A percentile compares a stretch with the other conserved stretches of the same genome.
phyloP scores from a whole-genome alignment of 2,329 filamentous ascomycete species.

The Pseudogymnoascus verrucosus region DNA sequence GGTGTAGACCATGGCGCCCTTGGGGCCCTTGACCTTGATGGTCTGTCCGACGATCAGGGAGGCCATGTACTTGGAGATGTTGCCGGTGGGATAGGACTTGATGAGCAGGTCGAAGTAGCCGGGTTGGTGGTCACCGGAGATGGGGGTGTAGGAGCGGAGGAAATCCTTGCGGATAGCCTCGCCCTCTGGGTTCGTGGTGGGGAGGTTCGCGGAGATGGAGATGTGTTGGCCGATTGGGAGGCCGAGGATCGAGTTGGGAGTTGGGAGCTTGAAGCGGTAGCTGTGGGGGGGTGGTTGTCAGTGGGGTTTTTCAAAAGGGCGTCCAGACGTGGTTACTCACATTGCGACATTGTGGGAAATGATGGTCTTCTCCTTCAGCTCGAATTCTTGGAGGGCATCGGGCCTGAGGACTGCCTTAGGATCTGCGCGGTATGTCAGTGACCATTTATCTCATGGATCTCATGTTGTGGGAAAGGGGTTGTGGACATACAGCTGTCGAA shows the following conservation, averaged over 20 bases:
- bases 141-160: conserved; percentile 85
- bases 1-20: conserved; percentile 95
- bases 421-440: not conserved
- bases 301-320: conserved; percentile 11
- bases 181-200: conserved; percentile 51
- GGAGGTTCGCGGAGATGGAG: conserved; percentile 75
- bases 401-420: conserved; percentile 78
- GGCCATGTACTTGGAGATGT: conserved; percentile 92
- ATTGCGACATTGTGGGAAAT: conserved; percentile 98
- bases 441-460: not conserved
- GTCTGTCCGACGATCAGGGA: conserved; percentile 73
- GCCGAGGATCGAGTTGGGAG: conserved; percentile 72
- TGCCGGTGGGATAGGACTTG: conserved; percentile 95
- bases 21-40: conserved; percentile 87
- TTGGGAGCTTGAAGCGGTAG: conserved; percentile 87
- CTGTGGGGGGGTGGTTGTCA: conserved; percentile 32
- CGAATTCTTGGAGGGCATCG: conserved; percentile 81
- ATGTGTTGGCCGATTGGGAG: conserved; percentile 99
- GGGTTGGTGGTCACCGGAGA: conserved; percentile 79
- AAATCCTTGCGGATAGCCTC: conserved; percentile 61
- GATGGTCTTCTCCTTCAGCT: conserved; percentile 87
- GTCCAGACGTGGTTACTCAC: conserved; percentile 38
- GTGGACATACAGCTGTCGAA: conserved; percentile 52
- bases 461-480: not conserved
- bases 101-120: conserved; percentile 95